Percentiles rank a stretch among this genome's conserved stretches.
Evolutionary conservation across 1,139 yeast species (phyloP).

Genomic region (Yamadazyma oceani): DNA sequence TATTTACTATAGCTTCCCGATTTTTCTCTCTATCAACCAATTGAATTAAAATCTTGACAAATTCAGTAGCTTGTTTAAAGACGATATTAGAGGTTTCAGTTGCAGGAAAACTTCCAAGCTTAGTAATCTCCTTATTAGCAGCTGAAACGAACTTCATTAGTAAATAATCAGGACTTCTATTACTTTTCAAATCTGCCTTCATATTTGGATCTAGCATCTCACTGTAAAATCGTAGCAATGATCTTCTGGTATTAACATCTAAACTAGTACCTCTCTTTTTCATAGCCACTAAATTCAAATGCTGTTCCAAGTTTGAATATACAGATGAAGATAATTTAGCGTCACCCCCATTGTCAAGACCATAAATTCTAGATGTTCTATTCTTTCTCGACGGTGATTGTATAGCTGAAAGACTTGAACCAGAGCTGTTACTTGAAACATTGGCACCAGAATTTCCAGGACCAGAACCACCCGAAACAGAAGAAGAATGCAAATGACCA

Average conservation of each 20-base stretch:
- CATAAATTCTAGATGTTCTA: constrained; percentile 16
- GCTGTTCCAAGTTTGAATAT: constrained; percentile 45
- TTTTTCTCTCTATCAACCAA: constrained; percentile 48
- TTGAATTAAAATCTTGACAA: constrained; percentile 54
- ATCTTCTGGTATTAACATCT: constrained; percentile 42
- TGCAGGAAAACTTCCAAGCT: constrained; percentile 42
- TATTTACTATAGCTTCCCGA: constrained; percentile 38
- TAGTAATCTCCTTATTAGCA: constrained; percentile 63
- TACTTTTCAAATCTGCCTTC: constrained; percentile 37
- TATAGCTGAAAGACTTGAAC: constrained; percentile 5
- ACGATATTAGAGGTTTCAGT: constrained; percentile 46
- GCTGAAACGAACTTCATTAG: constrained; percentile 65
- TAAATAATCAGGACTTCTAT: constrained; percentile 59
- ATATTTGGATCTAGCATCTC: constrained; percentile 54
- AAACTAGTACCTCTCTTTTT: constrained; percentile 39
- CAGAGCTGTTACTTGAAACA: neutral
- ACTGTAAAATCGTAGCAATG: constrained; percentile 60
- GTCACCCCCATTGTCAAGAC: constrained; percentile 10
- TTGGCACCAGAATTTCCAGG: neutral
- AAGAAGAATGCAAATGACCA: neutral
- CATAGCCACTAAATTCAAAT: constrained; percentile 56
- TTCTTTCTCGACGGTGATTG: constrained; percentile 14
- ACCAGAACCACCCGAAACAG: neutral
- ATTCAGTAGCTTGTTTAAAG: constrained; percentile 55
- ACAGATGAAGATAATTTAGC: constrained; percentile 48